phyloP scores from a whole-genome alignment of 805 yeast species.

The Starmerella khaoyaiensis region DNA sequence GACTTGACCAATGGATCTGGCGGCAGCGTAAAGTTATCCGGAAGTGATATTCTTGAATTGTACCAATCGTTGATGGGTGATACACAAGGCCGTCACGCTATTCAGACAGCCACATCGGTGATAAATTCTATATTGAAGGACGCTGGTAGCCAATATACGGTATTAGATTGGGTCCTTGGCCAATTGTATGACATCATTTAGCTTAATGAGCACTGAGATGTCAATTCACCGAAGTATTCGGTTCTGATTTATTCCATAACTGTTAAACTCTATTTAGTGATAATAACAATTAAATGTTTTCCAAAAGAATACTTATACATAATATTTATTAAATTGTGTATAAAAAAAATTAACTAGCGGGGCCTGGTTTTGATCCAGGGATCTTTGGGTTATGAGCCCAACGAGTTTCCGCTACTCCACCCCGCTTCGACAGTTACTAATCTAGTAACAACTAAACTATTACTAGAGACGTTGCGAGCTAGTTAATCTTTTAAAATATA shows the following conservation, averaged over 20 bases:
- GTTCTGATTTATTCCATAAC: not conserved
- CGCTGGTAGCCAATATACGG: not conserved
- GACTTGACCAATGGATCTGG: not conserved
- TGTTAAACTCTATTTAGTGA: not conserved
- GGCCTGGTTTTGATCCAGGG: slow-evolving; percentile 18
- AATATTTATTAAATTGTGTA: not conserved
- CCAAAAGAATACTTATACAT: not conserved
- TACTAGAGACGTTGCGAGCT: too few relatives aligned
- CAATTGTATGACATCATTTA: not conserved
- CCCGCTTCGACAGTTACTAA: slow-evolving; percentile 7
- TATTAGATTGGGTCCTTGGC: not conserved
- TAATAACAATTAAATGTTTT: not conserved
- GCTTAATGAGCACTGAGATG: not conserved
- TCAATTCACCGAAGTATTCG: not conserved
- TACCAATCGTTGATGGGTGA: slow-evolving; percentile 1
- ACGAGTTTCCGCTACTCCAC: slow-evolving; percentile 15
- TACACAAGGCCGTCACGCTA: slow-evolving; percentile 4
- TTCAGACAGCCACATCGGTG: slow-evolving; percentile 2
- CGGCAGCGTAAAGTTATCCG: not conserved
- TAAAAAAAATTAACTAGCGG: slow-evolving; percentile 4
- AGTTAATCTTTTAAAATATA: too few relatives aligned
- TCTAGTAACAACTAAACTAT: too few relatives aligned
- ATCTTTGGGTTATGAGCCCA: slow-evolving; percentile 18
- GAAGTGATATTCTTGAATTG: not conserved
- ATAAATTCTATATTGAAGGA: not conserved